Base-by-base conservation (phyloP, 2,329 filamentous ascomycete species). In the Botrytis sinoallii region DNA sequence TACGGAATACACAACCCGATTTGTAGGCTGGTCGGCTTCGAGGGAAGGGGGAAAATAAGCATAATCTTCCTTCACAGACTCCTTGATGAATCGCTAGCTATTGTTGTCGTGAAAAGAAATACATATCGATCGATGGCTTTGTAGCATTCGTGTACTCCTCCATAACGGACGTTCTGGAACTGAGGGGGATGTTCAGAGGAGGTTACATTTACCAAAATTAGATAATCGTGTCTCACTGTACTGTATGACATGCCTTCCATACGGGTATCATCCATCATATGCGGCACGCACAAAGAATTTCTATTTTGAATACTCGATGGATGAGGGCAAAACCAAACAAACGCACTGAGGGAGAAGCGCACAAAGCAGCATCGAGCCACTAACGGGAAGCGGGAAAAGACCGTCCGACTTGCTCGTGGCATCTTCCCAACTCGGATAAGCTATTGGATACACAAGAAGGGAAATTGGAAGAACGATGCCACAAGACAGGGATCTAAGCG, bases 191-290 rank as follows among this genome's bases (percentile, higher is more conserved):
- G 48, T 55, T n/a, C 25, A n/a, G 35, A 40, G 32, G 32, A 29
- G 67, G 67, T 57, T 25, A 22, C 35, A 35, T 52, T 46, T 25
- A n/a, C 68, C 68, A 70, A 70, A 70, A 70, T 71, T 71, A 71
- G 69, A 71, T 64, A 71, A 70, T 48, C 68, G 46, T n/a, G 64
- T 35, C 46, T 66, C 29, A 35, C 32, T 35, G n/a, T 42, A 42
- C 38, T 44, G 25, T 29, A 46, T 61, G 57, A 59, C 57, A 59
- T 38, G 46, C 35, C 59, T 25, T 2, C 59, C 32, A 38, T 35
- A 35, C 32, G 35, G 35, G 32, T 38, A 61, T 35, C 32, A 38
- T 55, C 48, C 32, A 38, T 16, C 48, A 16, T n/a, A 16, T 55
- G 48, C 25, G 48, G 48, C 48, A n/a, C 48, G 25, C 46, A 48